These are phyloP conservation scores for Ascomycota sp. DNA, from an alignment of 2,329 filamentous ascomycete species.

Conservation along the genomic window DNA sequence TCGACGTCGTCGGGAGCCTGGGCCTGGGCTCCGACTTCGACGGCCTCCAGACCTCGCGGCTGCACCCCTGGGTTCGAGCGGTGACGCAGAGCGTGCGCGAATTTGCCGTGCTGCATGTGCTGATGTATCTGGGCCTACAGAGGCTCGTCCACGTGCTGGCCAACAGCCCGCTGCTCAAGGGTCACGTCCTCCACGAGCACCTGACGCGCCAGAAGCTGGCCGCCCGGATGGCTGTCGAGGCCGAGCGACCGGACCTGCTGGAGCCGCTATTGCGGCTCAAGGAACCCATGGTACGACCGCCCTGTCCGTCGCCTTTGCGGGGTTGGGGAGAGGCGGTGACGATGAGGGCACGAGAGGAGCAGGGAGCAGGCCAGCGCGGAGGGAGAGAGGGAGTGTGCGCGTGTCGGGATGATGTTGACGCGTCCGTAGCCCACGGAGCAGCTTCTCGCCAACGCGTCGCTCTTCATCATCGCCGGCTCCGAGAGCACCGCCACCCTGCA, in stretches of 20 bases:
- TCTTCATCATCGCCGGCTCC: slow-evolving; percentile 11
- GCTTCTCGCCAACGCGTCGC: background rate
- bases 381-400: no score
- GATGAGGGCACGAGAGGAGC: no score
- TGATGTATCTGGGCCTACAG: background rate
- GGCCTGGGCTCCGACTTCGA: slow-evolving; percentile 8
- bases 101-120: background rate
- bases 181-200: background rate
- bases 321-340: no score
- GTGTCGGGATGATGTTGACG: background rate
- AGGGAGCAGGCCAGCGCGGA: no score
- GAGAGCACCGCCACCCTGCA: slow-evolving; percentile 15
- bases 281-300: background rate
- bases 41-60: slow-evolving; percentile 5
- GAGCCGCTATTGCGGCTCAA: background rate
- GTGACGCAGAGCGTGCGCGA: slow-evolving; percentile 2
- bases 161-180: background rate
- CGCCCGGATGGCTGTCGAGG: background rate
- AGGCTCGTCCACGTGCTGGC: background rate
- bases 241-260: background rate
- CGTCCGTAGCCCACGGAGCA: background rate
- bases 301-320: background rate
- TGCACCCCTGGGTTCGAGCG: slow-evolving; percentile 6
- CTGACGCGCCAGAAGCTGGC: background rate
- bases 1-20: slow-evolving; percentile 9